These are phyloP conservation scores for Nicotiana knightiana DNA, from an alignment of 257 asterid species.

Conservation along the genomic window DNA sequence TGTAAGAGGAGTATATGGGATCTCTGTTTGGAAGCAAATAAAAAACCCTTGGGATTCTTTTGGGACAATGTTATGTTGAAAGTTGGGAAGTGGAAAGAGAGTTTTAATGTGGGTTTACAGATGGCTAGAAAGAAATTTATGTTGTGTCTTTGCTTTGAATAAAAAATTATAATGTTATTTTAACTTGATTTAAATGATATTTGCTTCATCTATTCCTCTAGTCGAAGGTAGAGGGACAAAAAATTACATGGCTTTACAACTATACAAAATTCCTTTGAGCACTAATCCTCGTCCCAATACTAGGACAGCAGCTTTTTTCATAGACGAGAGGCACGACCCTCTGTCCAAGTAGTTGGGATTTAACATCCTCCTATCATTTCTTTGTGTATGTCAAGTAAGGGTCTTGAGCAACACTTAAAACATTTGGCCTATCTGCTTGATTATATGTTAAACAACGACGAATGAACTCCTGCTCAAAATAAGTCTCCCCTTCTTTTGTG, in stretches of 20 bases:
- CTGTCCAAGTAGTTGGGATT: neutral
- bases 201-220: neutral
- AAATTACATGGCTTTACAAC: conserved; percentile 27
- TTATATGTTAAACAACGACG: conserved; percentile 88
- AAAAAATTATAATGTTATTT: too few relatives aligned
- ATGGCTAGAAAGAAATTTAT: too few relatives aligned
- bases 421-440: conserved; percentile 94
- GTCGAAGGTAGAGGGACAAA: conserved; percentile 14
- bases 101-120: too few relatives aligned
- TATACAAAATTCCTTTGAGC: conserved; percentile 40
- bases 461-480: conserved; percentile 62
- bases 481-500: neutral
- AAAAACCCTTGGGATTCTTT: too few relatives aligned
- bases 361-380: conserved; percentile 38
- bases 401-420: conserved; percentile 74
- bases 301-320: neutral
- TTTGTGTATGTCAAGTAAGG: conserved; percentile 74
- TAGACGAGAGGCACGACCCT: neutral
- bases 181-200: too few relatives aligned
- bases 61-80: too few relatives aligned
- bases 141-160: too few relatives aligned
- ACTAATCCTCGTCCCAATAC: neutral
- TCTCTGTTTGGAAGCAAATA: too few relatives aligned
- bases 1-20: too few relatives aligned
- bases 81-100: too few relatives aligned